Evolutionary conservation across 2,329 filamentous ascomycete genomes (phyloP).

Genomic region (Pseudogymnoascus sp.): DNA sequence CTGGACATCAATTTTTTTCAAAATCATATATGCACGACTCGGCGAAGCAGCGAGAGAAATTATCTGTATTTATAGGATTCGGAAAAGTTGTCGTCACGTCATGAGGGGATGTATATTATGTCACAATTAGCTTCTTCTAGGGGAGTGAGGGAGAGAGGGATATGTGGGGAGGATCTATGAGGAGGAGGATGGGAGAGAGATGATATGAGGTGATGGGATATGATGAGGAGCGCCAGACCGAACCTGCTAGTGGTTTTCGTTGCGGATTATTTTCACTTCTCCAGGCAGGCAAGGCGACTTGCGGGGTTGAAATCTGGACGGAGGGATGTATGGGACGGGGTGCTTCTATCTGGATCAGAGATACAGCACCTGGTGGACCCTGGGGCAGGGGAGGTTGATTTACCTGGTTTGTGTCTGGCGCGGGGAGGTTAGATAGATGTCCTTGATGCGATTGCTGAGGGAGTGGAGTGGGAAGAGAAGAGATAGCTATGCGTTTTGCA

Average conservation of each 20-base stretch:
- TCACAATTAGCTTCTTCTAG: not conserved
- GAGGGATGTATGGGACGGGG: not conserved
- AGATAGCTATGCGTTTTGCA: not conserved
- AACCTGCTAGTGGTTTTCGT: not conserved
- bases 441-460: not conserved
- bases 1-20: not conserved
- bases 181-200: not conserved
- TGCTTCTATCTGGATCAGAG: not conserved
- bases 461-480: not conserved
- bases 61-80: slow-evolving; percentile 6
- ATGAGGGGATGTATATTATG: slow-evolving; percentile 1
- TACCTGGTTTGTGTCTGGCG: not conserved
- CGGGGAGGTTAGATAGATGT: not conserved
- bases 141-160: not conserved
- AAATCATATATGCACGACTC: not conserved
- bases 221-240: not conserved
- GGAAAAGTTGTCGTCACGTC: not conserved
- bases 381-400: not conserved
- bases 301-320: not conserved
- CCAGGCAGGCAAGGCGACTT: not conserved
- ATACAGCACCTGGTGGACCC: not conserved
- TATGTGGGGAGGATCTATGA: not conserved
- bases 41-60: not conserved
- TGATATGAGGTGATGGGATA: not conserved
- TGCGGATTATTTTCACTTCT: not conserved